Conservation (phyloP, 805 yeast species). For the Candida boidinii region DNA sequence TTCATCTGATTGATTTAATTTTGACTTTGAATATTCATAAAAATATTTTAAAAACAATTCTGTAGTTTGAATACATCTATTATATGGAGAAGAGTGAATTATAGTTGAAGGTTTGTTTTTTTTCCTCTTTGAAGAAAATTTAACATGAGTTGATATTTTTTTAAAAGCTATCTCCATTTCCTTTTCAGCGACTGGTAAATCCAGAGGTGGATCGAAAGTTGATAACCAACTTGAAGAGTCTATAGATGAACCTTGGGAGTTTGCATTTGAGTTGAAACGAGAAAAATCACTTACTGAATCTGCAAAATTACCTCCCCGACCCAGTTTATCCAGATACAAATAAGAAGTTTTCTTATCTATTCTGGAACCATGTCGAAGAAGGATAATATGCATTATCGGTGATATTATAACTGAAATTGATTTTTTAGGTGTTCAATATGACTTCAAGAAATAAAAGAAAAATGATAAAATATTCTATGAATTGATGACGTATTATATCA, state of each 20-base stretch:
- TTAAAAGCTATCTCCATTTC: constrained; percentile 22
- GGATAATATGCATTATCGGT: constrained; percentile 24
- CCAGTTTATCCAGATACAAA: neutral
- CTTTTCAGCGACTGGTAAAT: constrained; percentile 11
- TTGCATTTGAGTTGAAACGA: too few relatives aligned
- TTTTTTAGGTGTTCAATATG: too few relatives aligned
- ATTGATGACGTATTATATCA: too few relatives aligned
- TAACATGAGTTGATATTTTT: constrained; percentile 16
- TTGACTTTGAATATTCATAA: constrained; percentile 3
- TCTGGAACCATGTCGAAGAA: constrained; percentile 24
- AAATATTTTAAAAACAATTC: constrained; percentile 19
- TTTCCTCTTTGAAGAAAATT: constrained; percentile 5
- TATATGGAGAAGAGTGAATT: constrained; percentile 34
- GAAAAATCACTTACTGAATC: neutral
- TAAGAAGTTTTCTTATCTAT: constrained; percentile 17
- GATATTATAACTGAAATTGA: too few relatives aligned
- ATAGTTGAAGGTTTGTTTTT: too few relatives aligned
- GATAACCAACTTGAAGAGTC: constrained; percentile 23
- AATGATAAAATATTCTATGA: too few relatives aligned
- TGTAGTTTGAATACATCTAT: constrained; percentile 34
- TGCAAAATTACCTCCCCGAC: neutral
- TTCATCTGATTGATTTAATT: neutral
- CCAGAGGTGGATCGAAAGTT: constrained; percentile 27
- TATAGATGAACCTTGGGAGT: neutral
- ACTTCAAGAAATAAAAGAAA: too few relatives aligned